Conservation (phyloP, 306 rosid species). For the Acacia melanoxylon region DNA sequence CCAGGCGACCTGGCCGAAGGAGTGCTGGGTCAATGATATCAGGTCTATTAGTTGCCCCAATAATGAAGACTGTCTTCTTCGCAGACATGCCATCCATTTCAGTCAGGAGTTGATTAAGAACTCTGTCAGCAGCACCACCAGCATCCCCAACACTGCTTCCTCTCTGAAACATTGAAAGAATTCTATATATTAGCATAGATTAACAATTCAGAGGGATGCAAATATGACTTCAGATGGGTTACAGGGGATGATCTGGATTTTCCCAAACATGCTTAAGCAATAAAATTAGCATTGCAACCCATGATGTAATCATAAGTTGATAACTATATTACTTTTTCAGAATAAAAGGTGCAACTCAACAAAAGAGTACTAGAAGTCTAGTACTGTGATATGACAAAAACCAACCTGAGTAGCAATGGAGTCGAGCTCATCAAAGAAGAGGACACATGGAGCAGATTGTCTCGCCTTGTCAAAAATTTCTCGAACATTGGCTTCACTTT, state of each 20-base stretch:
- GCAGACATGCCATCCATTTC: slow-evolving; percentile 62
- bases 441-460: slow-evolving; percentile 58
- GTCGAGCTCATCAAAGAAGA: slow-evolving; percentile 62
- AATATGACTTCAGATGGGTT: not conserved
- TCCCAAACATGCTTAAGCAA: not conserved
- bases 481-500: slow-evolving; percentile 61
- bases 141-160: slow-evolving; percentile 56
- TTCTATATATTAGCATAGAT: not conserved
- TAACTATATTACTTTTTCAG: not conserved
- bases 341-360: not conserved
- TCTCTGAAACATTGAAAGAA: slow-evolving; percentile 37
- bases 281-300: not conserved
- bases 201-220: not conserved
- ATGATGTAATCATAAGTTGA: not conserved
- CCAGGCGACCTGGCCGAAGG: slow-evolving; percentile 58
- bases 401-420: slow-evolving; percentile 58
- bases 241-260: not conserved
- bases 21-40: slow-evolving; percentile 60
- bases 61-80: slow-evolving; percentile 53
- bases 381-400: not conserved
- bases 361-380: not conserved
- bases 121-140: slow-evolving; percentile 59
- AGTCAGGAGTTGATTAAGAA: slow-evolving; percentile 55
- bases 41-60: slow-evolving; percentile 61
- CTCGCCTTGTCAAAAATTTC: slow-evolving; percentile 59